phyloP scores from a whole-genome alignment of 352 stramenopile genomes.

The Pythium phragmiticola region DNA sequence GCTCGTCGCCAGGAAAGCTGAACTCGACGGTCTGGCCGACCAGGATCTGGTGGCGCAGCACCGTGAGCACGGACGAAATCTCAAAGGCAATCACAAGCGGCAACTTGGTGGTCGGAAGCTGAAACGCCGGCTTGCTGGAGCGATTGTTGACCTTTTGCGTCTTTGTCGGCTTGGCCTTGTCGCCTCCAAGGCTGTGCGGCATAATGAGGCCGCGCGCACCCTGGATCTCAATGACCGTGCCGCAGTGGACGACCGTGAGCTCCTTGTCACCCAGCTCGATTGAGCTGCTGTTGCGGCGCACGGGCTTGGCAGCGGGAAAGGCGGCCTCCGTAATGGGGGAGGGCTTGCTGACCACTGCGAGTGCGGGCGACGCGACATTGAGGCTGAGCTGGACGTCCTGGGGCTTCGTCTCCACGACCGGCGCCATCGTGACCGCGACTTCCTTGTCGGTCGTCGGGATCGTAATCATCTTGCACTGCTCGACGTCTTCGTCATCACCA shows the following conservation, averaged over 20 bases:
- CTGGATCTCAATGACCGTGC: constrained; percentile 77
- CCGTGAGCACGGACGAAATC: constrained; percentile 42
- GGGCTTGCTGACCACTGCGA: constrained; percentile 24
- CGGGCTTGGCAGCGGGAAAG: background rate
- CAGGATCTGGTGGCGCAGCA: constrained; percentile 44
- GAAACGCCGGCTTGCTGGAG: constrained; percentile 10
- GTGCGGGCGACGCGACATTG: constrained; percentile 44
- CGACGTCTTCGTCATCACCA: constrained; percentile 41
- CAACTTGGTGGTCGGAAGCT: constrained; percentile 22
- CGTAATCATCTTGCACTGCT: constrained; percentile 55
- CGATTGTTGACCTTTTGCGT: background rate
- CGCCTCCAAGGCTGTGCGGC: constrained; percentile 51
- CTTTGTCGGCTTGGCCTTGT: constrained; percentile 12
- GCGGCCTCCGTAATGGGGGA: constrained; percentile 7
- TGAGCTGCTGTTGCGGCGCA: constrained; percentile 29
- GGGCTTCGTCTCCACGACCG: constrained; percentile 5
- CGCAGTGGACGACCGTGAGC: constrained; percentile 70
- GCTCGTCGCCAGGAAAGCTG: constrained; percentile 38
- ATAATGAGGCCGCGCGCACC: constrained; percentile 76
- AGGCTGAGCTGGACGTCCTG: constrained; percentile 30
- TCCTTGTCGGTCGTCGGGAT: constrained; percentile 32
- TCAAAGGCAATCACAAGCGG: constrained; percentile 72
- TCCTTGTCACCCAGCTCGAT: constrained; percentile 48
- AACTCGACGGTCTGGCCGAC: constrained; percentile 78
- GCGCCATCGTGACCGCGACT: constrained; percentile 34